A percentile compares a stretch with the other conserved stretches of the same genome.
These are phyloP conservation scores for Sungouiozyma ichnusensis DNA, from an alignment of 805 yeast genomes.

Conservation along the genomic window DNA sequence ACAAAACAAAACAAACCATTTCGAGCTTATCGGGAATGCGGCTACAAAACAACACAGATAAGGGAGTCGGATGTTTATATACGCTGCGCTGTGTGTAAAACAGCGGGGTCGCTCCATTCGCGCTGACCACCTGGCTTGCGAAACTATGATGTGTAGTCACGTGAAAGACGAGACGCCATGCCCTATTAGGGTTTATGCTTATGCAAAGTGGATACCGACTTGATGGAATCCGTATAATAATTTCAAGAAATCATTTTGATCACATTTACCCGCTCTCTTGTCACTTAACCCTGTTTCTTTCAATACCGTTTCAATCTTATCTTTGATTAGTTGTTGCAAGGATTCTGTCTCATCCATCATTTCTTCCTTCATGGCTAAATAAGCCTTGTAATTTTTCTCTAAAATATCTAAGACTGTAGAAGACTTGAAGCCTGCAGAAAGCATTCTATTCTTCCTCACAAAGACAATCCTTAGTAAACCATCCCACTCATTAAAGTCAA, in stretches of 20 bases:
- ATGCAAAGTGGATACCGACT: constrained; percentile 94
- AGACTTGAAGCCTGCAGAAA: constrained; percentile 86
- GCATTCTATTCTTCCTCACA: constrained; percentile 86
- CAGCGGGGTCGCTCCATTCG: neutral
- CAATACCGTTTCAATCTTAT: constrained; percentile 63
- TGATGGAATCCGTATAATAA: constrained; percentile 88
- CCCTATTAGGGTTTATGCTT: too few species aligned
- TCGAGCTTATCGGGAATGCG: neutral
- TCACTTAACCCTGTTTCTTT: constrained; percentile 72
- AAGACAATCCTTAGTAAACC: constrained; percentile 86
- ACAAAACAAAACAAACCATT: neutral
- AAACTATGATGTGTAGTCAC: too few species aligned
- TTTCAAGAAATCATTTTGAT: constrained; percentile 85
- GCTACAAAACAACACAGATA: neutral
- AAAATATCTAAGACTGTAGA: constrained; percentile 67
- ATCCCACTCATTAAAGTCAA: constrained; percentile 95
- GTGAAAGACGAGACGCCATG: too few species aligned
- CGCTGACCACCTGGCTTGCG: too few species aligned
- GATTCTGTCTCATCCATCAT: constrained; percentile 35
- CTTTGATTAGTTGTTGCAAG: constrained; percentile 41
- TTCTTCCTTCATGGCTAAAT: constrained; percentile 41
- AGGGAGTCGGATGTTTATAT: neutral
- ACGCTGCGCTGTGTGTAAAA: neutral
- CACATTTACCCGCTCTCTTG: constrained; percentile 86
- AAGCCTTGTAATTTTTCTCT: constrained; percentile 81